Evolutionary conservation across 2,329 filamentous ascomycete genomes (phyloP).

Genomic region (Diaporthe helianthi): DNA sequence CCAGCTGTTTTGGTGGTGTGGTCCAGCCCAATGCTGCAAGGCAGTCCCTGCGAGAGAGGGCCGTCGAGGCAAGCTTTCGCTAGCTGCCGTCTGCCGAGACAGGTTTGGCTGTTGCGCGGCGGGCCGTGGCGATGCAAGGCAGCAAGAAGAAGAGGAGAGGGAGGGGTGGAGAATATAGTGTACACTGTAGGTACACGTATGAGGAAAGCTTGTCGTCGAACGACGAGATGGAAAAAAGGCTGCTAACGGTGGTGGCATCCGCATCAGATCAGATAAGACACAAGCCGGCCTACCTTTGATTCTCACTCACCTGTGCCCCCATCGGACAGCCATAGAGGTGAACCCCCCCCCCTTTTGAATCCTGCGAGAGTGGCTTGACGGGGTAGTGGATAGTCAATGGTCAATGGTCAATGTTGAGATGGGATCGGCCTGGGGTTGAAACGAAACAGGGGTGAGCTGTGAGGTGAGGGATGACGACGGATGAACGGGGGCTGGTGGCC

Average conservation of each 20-base stretch:
- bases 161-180: background rate
- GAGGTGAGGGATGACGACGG: conserved; percentile 9
- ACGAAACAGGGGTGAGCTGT: conserved; percentile 18
- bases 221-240: background rate
- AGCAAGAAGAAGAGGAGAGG: background rate
- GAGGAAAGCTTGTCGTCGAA: background rate
- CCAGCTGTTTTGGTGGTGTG: conserved; percentile 11
- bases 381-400: background rate
- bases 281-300: background rate
- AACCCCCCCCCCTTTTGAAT: background rate
- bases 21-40: conserved; percentile 8
- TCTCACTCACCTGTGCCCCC: background rate
- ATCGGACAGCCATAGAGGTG: background rate
- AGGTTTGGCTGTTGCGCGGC: background rate
- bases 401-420: conserved; percentile 1
- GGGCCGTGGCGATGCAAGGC: conserved; percentile 15
- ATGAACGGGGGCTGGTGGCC: background rate
- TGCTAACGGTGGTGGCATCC: background rate
- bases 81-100: conserved; percentile 25
- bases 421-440: conserved; percentile 25
- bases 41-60: conserved; percentile 1
- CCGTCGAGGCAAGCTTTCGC: conserved; percentile 7
- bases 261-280: too few relatives aligned
- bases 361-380: conserved; percentile 9
- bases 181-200: too few relatives aligned